Conservation (phyloP, 352 stramenopile species). For the Phytophthora sansomeana region DNA sequence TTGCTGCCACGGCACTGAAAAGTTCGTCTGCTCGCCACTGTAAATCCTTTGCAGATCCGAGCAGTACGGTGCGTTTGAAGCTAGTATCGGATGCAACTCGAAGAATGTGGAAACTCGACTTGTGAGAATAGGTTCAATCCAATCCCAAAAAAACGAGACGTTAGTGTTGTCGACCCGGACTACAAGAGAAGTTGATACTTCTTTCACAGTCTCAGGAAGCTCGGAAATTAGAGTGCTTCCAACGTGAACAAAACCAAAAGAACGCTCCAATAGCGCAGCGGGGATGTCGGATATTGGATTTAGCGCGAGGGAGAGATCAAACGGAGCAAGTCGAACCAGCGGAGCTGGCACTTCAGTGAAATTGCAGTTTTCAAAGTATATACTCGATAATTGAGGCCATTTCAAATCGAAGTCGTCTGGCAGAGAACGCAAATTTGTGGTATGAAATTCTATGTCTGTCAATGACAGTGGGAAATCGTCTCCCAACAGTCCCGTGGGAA, state of each 20-base stretch:
- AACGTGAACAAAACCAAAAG: constrained; percentile 24
- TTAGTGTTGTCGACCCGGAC: constrained; percentile 28
- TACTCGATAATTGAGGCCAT: constrained; percentile 38
- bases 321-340: constrained; percentile 24
- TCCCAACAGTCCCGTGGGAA: constrained; percentile 19
- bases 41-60: constrained; percentile 18
- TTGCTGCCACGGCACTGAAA: constrained; percentile 3
- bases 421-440: constrained; percentile 41
- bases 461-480: constrained; percentile 21
- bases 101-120: neutral
- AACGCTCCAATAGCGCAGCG: constrained; percentile 17
- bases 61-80: constrained; percentile 22
- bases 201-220: constrained; percentile 15
- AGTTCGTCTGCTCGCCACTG: constrained; percentile 3
- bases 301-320: constrained; percentile 23
- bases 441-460: constrained; percentile 39
- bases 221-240: constrained; percentile 25
- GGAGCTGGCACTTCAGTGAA: constrained; percentile 17
- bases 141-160: constrained; percentile 33
- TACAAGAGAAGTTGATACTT: constrained; percentile 6
- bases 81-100: constrained; percentile 1
- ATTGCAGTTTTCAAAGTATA: constrained; percentile 33
- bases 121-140: constrained; percentile 21
- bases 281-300: constrained; percentile 28
- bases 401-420: constrained; percentile 45